Evolutionary conservation across 2,329 filamentous ascomycete genomes (phyloP), one percentile per base, ranked within the genome.

Genomic region (Zasmidium cellare): DNA sequence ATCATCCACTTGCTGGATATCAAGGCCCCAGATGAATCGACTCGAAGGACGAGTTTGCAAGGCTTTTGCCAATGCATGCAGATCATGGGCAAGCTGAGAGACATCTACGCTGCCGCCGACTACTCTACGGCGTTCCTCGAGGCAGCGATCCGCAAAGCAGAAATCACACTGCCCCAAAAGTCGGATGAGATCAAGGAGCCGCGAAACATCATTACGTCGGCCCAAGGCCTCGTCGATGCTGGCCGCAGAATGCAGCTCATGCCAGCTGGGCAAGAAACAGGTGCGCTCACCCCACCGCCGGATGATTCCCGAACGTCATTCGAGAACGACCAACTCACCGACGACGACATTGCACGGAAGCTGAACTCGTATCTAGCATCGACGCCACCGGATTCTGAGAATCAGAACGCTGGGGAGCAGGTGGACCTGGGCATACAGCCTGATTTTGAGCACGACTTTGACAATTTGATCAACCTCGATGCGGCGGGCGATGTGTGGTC

Each of bases 71-170:
- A 92, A 72, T 97, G 93, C 76, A 96, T 97, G 91, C 84, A 87
- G 48, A 91, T 96, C 58, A 89, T 97, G 80, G 87, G 92, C 72
- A 88, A 88, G 62, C 82, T 97, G 18, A 86, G 92, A 38, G 91
- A 96, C 69, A 90, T 92, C 25, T 97, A 97, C 69, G 87, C 92
- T 0, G 92, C 92, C 0, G 93, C 93, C n/a, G 92, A 97, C 74
- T 96, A 94, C 68, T 92, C 91, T n/a, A 93, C 90, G 0, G 90
- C 90, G 2, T 97, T 97, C 78, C 82, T 97, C n/a, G 91, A 96
- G 71, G 91, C 92, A 1, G 91, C 92, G 0, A 89, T 96, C 62
- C 87, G 90, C 61, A 96, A 96, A 77, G 91, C 91, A 9, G 87
- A 90, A 56, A 92, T 94, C 61, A 86, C 90, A 56, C 79, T 91